Base-by-base conservation (phyloP, 768 basidiomycete species). In the Pulveroboletus sp. region DNA sequence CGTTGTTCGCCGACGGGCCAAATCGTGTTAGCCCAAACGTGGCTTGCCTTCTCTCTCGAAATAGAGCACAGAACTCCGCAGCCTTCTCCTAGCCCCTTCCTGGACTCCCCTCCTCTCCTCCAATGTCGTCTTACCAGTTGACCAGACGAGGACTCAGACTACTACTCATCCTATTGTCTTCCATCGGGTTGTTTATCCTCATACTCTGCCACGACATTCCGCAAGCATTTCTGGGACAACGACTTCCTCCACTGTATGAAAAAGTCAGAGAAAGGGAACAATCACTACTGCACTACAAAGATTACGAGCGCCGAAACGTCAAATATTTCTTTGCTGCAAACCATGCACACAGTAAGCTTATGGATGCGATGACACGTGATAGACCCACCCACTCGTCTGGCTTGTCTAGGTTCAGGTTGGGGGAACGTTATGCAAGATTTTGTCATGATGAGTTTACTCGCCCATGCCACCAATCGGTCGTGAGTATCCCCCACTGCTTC, bases 301-400 rank as follows among this genome's bases (percentile, higher is more conserved):
- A 55, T 3, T 65, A 74, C 9, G 64, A 74, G 17, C 43, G 8
- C 35, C 72, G 69, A 17, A 51, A 61, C 18, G 60, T 68, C 14
- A 73, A 70, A 50, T 81, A 75, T 53, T 58, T 82, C 8, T 77
- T 71, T 58, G 59, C 76, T 28, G 71, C 75, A 4, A 79, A 78
- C 49, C 77, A 80, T 56, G 71, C 62, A 0, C 61, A 64, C 46
- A 62, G 77, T 74, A 41, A 51, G 72, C 26, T 26, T 14, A 8
- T 8, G 26, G 10, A 43, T 24, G 2, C 8, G 30, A 10, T 9
- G 10, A 18, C n/a, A 8, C 35, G 24, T 8, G 11, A 24, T 5
- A 13, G 9, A 7, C 30, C 8, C 30, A 14, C 45, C 9, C n/a
- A 27, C 30, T 51, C 21, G 33, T n/a, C 17, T 15, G 31, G 9